A percentile compares a stretch with the other conserved stretches of the same genome.
Conservation (phyloP, 768 basidiomycete genomes). For the Macrolepiota albuminosa region DNA sequence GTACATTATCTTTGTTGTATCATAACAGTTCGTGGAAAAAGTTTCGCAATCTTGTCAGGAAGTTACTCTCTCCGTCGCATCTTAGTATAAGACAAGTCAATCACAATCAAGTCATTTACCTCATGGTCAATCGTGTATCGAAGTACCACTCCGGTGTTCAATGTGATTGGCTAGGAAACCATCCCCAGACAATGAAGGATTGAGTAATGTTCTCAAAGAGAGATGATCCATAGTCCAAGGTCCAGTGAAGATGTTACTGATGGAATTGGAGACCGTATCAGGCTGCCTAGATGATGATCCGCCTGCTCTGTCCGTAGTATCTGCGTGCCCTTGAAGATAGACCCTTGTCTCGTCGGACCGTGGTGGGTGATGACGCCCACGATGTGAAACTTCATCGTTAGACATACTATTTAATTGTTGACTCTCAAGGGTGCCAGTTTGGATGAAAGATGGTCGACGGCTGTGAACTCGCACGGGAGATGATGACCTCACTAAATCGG, state of each 20-base stretch:
- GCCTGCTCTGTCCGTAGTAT: background rate
- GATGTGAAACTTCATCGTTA: background rate
- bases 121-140: background rate
- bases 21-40: background rate
- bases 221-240: constrained; percentile 8
- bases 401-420: background rate
- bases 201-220: background rate
- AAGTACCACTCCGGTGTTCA: background rate
- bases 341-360: background rate
- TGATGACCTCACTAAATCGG: background rate
- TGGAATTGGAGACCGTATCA: background rate
- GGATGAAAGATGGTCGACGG: background rate
- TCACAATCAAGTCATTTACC: background rate
- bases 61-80: no score
- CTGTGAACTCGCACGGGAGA: background rate
- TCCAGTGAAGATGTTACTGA: background rate
- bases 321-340: background rate
- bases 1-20: background rate
- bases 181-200: background rate
- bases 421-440: background rate
- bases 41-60: background rate
- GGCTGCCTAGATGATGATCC: background rate
- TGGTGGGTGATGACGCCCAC: background rate
- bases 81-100: background rate
- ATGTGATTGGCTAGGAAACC: background rate